Evolutionary conservation across 208 protist genomes (phyloP).

Genomic region (Trypanosoma avium): DNA sequence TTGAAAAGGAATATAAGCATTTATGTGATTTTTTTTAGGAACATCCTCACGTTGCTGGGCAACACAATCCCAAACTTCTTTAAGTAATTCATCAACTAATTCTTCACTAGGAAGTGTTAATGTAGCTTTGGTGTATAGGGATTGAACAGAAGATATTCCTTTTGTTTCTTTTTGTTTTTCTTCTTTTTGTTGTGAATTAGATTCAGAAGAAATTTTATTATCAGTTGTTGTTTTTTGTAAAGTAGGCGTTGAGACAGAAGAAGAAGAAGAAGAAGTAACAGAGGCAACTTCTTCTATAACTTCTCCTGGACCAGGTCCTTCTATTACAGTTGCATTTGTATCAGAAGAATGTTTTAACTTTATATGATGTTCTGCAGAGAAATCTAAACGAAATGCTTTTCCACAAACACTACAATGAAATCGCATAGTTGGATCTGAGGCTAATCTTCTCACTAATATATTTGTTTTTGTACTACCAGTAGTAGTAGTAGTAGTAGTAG

Average conservation of each 20-base stretch:
- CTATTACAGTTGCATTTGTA: constrained; percentile 30
- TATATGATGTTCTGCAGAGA: constrained; percentile 52
- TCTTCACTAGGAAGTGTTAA: constrained; percentile 48
- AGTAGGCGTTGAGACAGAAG: not conserved
- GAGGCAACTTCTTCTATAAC: constrained; percentile 39
- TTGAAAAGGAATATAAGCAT: constrained; percentile 47
- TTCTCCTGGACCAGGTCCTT: constrained; percentile 51
- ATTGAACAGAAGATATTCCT: not conserved
- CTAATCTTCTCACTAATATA: constrained; percentile 27
- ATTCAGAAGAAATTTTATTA: not conserved
- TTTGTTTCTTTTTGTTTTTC: constrained; percentile 1
- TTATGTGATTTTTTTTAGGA: constrained; percentile 31
- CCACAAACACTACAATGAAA: constrained; percentile 71
- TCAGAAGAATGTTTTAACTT: constrained; percentile 34
- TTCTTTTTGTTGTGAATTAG: not conserved
- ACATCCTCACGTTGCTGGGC: constrained; percentile 54
- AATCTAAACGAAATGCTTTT: constrained; percentile 40
- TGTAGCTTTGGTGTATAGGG: constrained; percentile 15
- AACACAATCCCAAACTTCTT: constrained; percentile 64
- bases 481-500: not conserved
- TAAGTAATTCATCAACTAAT: constrained; percentile 47
- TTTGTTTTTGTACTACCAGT: not conserved
- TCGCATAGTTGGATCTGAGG: constrained; percentile 36
- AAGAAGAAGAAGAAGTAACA: not conserved
- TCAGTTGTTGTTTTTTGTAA: not conserved